Base-by-base conservation (phyloP, 2,329 filamentous ascomycete species). In the Atkinsonella texensis region DNA sequence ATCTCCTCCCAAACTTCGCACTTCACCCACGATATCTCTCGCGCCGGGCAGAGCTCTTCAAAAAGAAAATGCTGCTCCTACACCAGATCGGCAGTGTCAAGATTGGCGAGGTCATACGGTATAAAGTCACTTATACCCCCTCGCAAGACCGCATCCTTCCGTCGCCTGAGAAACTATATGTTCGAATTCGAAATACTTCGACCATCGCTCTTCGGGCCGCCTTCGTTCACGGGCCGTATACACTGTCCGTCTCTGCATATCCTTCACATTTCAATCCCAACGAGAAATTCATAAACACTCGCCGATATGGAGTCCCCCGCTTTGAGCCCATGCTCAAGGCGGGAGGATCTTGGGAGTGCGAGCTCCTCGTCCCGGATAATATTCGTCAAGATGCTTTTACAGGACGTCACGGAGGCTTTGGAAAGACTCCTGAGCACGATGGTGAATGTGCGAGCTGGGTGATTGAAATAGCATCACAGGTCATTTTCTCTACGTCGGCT, bases 281-380 rank as follows among this genome's bases (percentile, higher is more conserved):
- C 68, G 73, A 76, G 57, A 89, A 88, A 64, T 83, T 86, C 59
- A 79, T 83, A 53, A 75, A 84, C 49, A 77, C 84, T 1, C 78
- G 82, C 49, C 74, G 75, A 49, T 83, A 89, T 70, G 88, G 87
- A 46, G 77, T 85, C 1, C 93, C 93, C 15, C 87, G 95, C 60
- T 98, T 93, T 62, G 93, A 98, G 69, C 91, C 93, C 46, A 91
- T 95, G 73, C 78, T 98, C 63, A 97, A 97, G 73, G 90, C 93
- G 9, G 93, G 90, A 32, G 90, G 89, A 7, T 82, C 78, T 45
- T 98, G 90, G 86, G 80, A 83, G 60, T 86, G 88, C 53, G 81
- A 83, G 62, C 77, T 98, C 56, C 75, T 81, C 5, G 83, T 98
- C 0, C 91, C 91, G 0, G 84, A 91, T 51, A 74, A 84, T 56